A percentile compares a stretch with the other conserved stretches of the same genome.
Conservation (phyloP, 2,329 filamentous ascomycete genomes). For the Pseudogymnoascus sp. region DNA sequence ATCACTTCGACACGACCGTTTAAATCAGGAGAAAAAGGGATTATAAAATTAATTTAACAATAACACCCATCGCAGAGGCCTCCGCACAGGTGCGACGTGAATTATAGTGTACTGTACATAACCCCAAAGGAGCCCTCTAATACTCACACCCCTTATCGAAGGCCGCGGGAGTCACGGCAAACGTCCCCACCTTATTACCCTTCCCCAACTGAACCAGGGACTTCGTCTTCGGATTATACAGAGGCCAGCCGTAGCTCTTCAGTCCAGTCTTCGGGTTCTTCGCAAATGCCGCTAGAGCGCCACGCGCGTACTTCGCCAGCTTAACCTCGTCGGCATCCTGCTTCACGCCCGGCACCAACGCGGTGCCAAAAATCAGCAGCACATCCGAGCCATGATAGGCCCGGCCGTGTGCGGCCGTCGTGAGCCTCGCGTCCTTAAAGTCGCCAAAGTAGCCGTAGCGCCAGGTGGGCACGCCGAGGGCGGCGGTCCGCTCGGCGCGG, state of each 20-base stretch:
- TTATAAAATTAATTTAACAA: background rate
- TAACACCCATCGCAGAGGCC: background rate
- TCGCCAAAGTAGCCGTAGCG: constrained; percentile 33
- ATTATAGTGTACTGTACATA: background rate
- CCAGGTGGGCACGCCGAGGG: constrained; percentile 29
- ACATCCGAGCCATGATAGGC: constrained; percentile 32
- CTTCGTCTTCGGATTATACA: constrained; percentile 18
- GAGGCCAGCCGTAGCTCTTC: constrained; percentile 27
- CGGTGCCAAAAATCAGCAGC: constrained; percentile 29
- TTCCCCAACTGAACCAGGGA: constrained; percentile 25
- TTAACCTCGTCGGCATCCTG: constrained; percentile 25
- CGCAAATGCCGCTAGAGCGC: constrained; percentile 35
- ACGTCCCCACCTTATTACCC: constrained; percentile 23
- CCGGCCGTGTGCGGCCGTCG: constrained; percentile 25
- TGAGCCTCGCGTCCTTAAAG: constrained; percentile 29
- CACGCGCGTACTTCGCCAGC: constrained; percentile 31
- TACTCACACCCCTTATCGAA: background rate
- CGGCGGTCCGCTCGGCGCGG: constrained; percentile 22
- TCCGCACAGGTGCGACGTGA: background rate
- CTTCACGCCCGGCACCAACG: constrained; percentile 13
- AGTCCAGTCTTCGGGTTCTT: constrained; percentile 32
- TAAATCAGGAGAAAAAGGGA: background rate
- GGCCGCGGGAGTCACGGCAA: background rate
- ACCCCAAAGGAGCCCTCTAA: background rate
- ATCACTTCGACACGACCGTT: background rate